Evolutionary conservation across 768 basidiomycete genomes (phyloP).

Genomic region (Rhizopogon roseolus): DNA sequence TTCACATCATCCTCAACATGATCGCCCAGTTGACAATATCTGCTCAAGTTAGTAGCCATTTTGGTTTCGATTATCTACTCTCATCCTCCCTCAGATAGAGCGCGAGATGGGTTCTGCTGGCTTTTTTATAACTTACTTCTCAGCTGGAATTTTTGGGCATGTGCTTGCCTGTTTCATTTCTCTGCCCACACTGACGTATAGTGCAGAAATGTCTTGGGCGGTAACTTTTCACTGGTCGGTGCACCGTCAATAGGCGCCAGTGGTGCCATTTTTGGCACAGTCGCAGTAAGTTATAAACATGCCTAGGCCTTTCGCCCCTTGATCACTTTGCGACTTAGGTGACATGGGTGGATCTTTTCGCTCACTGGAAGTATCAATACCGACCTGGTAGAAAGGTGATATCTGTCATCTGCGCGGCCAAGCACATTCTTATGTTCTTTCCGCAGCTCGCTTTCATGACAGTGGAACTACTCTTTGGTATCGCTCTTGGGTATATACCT

Average conservation of each 20-base stretch:
- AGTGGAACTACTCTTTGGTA: conserved; percentile 81
- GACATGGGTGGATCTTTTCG: conserved; percentile 83
- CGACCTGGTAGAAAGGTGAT: conserved; percentile 74
- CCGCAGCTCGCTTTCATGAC: conserved; percentile 75
- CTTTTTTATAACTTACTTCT: conserved; percentile 82
- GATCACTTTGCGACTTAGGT: conserved; percentile 33
- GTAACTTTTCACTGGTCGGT: conserved; percentile 89
- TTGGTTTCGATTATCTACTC: background rate
- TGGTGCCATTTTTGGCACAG: conserved; percentile 87
- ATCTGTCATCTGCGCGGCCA: background rate
- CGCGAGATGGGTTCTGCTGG: conserved; percentile 86
- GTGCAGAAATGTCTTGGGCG: conserved; percentile 77
- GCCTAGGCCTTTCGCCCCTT: background rate
- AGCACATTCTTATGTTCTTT: background rate
- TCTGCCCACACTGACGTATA: conserved; percentile 2
- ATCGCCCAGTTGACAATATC: conserved; percentile 78
- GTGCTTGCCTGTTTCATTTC: conserved; percentile 8
- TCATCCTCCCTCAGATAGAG: conserved; percentile 57
- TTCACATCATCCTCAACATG: conserved; percentile 92
- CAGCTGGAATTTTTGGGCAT: conserved; percentile 91
- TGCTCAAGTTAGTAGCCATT: conserved; percentile 49
- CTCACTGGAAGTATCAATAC: conserved; percentile 90
- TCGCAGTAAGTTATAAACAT: conserved; percentile 50
- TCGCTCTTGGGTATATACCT: conserved; percentile 81
- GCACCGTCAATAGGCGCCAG: conserved; percentile 88